Conservation (phyloP, 208 protist genomes). For the Plasmodiophora brassicae region DNA sequence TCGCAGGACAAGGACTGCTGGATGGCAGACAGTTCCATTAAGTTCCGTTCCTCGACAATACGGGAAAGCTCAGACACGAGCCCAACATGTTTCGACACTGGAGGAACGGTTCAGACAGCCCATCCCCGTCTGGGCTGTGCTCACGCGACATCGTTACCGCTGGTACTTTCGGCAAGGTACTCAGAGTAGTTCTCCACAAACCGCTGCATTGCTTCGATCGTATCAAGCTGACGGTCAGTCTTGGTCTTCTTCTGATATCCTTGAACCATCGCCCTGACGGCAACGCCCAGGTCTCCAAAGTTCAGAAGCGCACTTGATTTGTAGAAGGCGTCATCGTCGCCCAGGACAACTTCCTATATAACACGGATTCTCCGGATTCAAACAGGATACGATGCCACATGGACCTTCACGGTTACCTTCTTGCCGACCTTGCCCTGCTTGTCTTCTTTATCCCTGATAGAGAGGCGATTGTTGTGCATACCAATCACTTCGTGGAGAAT, state of each 20-base stretch:
- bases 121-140: too few relatives aligned
- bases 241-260: conserved; percentile 34
- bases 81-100: conserved; percentile 46
- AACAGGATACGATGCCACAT: background rate
- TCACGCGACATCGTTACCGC: too few relatives aligned
- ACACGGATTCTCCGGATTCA: background rate
- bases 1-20: conserved; percentile 43
- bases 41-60: background rate
- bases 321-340: conserved; percentile 38
- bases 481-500: conserved; percentile 50
- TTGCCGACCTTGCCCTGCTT: background rate
- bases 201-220: conserved; percentile 49
- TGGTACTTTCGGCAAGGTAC: background rate
- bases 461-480: conserved; percentile 41
- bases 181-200: conserved; percentile 49
- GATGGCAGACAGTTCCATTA: conserved; percentile 48
- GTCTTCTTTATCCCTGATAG: too few relatives aligned
- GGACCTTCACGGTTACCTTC: conserved; percentile 9
- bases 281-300: conserved; percentile 43
- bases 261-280: conserved; percentile 30
- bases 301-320: background rate
- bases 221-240: conserved; percentile 28
- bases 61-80: conserved; percentile 34
- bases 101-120: background rate
- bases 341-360: conserved; percentile 32